A percentile compares a stretch with the other conserved stretches of the same genome.
phyloP scores from a whole-genome alignment of 495 filamentous ascomycete genomes.

The Penicillium atrosanguineum region DNA sequence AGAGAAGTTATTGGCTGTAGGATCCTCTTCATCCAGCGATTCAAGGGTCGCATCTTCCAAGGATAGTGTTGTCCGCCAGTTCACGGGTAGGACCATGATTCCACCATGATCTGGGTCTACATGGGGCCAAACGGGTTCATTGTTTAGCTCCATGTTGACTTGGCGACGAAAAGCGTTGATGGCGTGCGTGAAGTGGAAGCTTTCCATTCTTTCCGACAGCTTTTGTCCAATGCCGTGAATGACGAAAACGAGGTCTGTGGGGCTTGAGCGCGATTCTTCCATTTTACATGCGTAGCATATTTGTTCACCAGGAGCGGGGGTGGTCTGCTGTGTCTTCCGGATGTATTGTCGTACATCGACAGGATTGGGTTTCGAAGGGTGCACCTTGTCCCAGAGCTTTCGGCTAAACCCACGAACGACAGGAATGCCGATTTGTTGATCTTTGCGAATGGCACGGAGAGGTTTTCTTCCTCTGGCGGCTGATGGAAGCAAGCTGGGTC shows the following conservation, averaged over 20 bases:
- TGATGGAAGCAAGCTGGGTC: slow-evolving; percentile 75
- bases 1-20: slow-evolving; percentile 61
- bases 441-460: slow-evolving; percentile 80
- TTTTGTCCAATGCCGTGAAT: slow-evolving; percentile 98
- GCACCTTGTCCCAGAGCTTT: slow-evolving; percentile 69
- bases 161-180: slow-evolving; percentile 87
- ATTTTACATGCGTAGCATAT: slow-evolving; percentile 50
- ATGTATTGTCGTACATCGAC: slow-evolving; percentile 49
- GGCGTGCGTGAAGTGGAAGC: slow-evolving; percentile 93
- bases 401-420: slow-evolving; percentile 86
- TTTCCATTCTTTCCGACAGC: slow-evolving; percentile 91
- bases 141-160: slow-evolving; percentile 80
- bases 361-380: slow-evolving; percentile 56
- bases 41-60: slow-evolving; percentile 72
- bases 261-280: slow-evolving; percentile 65
- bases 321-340: slow-evolving; percentile 35
- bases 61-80: slow-evolving; percentile 85
- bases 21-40: slow-evolving; percentile 42
- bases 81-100: slow-evolving; percentile 75
- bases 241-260: slow-evolving; percentile 85
- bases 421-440: slow-evolving; percentile 74
- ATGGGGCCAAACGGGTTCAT: slow-evolving; percentile 65
- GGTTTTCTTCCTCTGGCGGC: slow-evolving; percentile 75
- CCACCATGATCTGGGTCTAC: slow-evolving; percentile 68
- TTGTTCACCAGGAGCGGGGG: slow-evolving; percentile 29